Percentiles rank a stretch among this genome's conserved stretches.
Conservation (phyloP, 805 yeast genomes). For the Kurtzmaniella fragi region DNA sequence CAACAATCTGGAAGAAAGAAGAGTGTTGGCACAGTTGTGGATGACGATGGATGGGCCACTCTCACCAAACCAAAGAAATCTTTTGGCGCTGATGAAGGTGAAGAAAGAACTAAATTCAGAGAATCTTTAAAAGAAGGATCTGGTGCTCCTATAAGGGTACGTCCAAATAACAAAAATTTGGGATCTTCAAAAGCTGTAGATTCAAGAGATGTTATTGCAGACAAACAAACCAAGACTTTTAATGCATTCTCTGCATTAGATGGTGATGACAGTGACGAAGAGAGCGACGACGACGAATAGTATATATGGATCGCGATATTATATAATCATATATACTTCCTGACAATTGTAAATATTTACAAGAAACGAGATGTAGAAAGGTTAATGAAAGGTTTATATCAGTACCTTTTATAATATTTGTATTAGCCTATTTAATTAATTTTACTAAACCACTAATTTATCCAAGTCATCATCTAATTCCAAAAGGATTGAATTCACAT, state of each 20-base stretch:
- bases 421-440: too few relatives aligned
- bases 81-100: slow-evolving; percentile 47
- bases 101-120: slow-evolving; percentile 42
- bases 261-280: slow-evolving; percentile 45
- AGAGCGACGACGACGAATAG: slow-evolving; percentile 7
- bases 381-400: too few relatives aligned
- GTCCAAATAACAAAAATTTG: slow-evolving; percentile 70
- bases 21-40: slow-evolving; percentile 49
- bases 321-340: too few relatives aligned
- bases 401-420: too few relatives aligned
- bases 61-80: slow-evolving; percentile 43
- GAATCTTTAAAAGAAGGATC: slow-evolving; percentile 45
- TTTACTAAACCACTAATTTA: not conserved
- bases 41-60: slow-evolving; percentile 84
- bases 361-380: too few relatives aligned
- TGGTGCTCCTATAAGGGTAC: slow-evolving; percentile 40
- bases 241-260: slow-evolving; percentile 81
- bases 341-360: too few relatives aligned
- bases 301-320: not conserved
- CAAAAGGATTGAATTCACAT: slow-evolving; percentile 28
- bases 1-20: slow-evolving; percentile 56
- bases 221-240: slow-evolving; percentile 59
- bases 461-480: slow-evolving; percentile 34
- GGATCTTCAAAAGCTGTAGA: slow-evolving; percentile 72
- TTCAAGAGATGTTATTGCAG: slow-evolving; percentile 65